A percentile compares a stretch with the other conserved stretches of the same genome.
Conservation (phyloP, 2,329 filamentous ascomycete species). For the Cladosporium sp. region DNA sequence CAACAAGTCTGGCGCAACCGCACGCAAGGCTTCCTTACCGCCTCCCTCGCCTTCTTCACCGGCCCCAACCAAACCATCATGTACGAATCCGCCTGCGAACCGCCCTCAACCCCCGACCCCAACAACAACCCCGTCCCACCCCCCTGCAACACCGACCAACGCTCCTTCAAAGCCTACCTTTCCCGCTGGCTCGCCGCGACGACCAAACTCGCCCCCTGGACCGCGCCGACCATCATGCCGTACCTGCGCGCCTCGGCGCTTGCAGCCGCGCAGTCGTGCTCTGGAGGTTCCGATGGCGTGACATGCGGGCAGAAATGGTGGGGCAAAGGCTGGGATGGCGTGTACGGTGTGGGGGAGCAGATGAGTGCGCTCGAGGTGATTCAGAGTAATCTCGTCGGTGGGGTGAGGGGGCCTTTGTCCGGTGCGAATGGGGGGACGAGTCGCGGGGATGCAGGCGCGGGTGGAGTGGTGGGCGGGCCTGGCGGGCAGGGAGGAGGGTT, state of each 20-base stretch:
- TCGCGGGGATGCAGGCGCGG: constrained; percentile 43
- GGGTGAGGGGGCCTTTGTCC: constrained; percentile 40
- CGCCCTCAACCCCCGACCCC: constrained; percentile 23
- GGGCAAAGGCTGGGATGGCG: constrained; percentile 37
- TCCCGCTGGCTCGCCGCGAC: constrained; percentile 49
- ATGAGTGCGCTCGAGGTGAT: constrained; percentile 55
- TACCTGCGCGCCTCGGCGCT: constrained; percentile 50
- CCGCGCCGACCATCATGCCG: constrained; percentile 47
- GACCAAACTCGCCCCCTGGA: constrained; percentile 56
- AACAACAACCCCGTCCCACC: constrained; percentile 13
- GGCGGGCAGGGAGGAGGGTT: not conserved
- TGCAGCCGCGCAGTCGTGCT: constrained; percentile 53
- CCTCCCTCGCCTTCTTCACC: constrained; percentile 38
- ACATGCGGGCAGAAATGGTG: constrained; percentile 44
- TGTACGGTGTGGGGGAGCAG: constrained; percentile 51
- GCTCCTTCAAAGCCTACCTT: constrained; percentile 41
- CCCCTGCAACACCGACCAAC: constrained; percentile 42
- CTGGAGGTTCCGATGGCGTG: constrained; percentile 42
- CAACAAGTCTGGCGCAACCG: constrained; percentile 23
- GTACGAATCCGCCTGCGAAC: constrained; percentile 44
- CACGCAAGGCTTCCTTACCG: constrained; percentile 22
- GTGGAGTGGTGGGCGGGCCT: constrained; percentile 18
- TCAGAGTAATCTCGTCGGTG: constrained; percentile 38
- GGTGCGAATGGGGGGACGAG: constrained; percentile 49
- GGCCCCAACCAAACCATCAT: constrained; percentile 33